Conservation (phyloP, 2,329 filamentous ascomycete genomes). For the Atkinsonella hypoxylon region DNA sequence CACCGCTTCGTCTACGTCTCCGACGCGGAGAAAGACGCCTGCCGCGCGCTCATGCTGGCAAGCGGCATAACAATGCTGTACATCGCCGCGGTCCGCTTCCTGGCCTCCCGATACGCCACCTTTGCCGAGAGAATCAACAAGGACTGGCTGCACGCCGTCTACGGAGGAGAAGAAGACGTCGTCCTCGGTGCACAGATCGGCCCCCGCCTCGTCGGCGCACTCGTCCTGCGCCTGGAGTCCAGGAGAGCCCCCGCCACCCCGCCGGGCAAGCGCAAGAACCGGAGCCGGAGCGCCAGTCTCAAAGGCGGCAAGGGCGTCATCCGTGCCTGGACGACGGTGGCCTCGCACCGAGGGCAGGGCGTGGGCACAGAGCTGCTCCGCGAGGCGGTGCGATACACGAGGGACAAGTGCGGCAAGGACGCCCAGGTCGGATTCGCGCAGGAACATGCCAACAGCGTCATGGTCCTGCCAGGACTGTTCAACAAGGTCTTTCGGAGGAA, state of each 20-base stretch:
- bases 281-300: conserved; percentile 28
- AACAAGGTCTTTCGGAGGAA: conserved; percentile 46
- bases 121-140: conserved; percentile 49
- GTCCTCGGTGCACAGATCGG: conserved; percentile 57
- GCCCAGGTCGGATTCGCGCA: conserved; percentile 59
- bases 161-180: conserved; percentile 38
- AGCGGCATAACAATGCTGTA: conserved; percentile 52
- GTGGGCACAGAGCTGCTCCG: conserved; percentile 62
- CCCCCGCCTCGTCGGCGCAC: conserved; percentile 55
- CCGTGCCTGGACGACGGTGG: conserved; percentile 69
- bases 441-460: conserved; percentile 63
- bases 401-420: conserved; percentile 55
- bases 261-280: conserved; percentile 20
- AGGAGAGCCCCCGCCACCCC: conserved; percentile 11
- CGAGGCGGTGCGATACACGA: conserved; percentile 57
- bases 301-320: conserved; percentile 57
- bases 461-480: conserved; percentile 50
- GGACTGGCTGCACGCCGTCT: conserved; percentile 42
- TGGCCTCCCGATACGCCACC: conserved; percentile 49
- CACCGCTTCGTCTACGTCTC: conserved; percentile 35
- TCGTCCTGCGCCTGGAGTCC: conserved; percentile 55
- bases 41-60: conserved; percentile 43
- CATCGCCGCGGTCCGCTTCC: conserved; percentile 47
- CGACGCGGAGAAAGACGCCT: conserved; percentile 31
- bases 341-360: conserved; percentile 57